phyloP scores from a whole-genome alignment of 345 rosid genomes.

The Crucihimalaya himalaica region DNA sequence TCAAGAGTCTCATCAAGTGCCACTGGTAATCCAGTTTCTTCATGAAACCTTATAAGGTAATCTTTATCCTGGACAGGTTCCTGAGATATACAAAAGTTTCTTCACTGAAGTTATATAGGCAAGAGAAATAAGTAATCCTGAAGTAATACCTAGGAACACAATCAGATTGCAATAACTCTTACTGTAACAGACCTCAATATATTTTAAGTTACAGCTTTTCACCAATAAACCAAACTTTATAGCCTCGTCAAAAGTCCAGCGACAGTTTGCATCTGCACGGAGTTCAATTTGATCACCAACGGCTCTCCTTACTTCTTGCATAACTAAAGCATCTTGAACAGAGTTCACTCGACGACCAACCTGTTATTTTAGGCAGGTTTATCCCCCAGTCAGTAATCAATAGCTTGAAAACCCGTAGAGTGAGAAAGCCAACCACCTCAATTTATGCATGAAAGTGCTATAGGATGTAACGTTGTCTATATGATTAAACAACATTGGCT shows the following conservation, averaged over 20 bases:
- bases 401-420: slow-evolving; percentile 5
- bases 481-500: slow-evolving; percentile 30
- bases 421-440: slow-evolving; percentile 18
- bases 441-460: slow-evolving; percentile 9
- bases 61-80: slow-evolving; percentile 80
- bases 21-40: slow-evolving; percentile 87
- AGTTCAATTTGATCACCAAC: slow-evolving; percentile 68
- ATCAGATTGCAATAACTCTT: slow-evolving; percentile 8
- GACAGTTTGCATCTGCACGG: slow-evolving; percentile 93
- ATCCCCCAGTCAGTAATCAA: slow-evolving; percentile 26
- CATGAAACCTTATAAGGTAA: slow-evolving; percentile 80
- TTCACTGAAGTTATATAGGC: slow-evolving; percentile 19
- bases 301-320: slow-evolving; percentile 75
- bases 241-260: slow-evolving; percentile 87
- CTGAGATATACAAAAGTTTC: slow-evolving; percentile 47
- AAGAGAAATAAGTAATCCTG: slow-evolving; percentile 4
- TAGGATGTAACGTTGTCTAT: no score
- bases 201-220: slow-evolving; percentile 72
- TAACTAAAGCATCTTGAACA: slow-evolving; percentile 70
- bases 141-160: slow-evolving; percentile 10
- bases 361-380: slow-evolving; percentile 48
- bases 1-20: slow-evolving; percentile 92
- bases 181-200: slow-evolving; percentile 68
- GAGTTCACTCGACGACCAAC: slow-evolving; percentile 81
- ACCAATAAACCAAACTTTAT: slow-evolving; percentile 62